Conservation (phyloP, 768 basidiomycete genomes). For the Leucocoprinus leucothites region DNA sequence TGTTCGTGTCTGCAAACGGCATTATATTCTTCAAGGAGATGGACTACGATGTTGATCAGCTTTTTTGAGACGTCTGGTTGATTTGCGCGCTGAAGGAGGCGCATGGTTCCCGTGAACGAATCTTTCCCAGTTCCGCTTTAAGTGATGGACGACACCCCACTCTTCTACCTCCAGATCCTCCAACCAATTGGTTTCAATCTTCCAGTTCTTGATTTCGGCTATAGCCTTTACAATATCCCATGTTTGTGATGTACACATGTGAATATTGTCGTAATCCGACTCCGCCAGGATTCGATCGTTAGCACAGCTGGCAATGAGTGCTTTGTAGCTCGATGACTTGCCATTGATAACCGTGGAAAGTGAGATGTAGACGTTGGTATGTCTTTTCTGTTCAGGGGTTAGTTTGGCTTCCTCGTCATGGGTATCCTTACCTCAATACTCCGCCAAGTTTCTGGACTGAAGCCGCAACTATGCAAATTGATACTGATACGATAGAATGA, state of each 20-base stretch:
- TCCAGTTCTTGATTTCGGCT: constrained; percentile 77
- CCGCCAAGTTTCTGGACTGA: constrained; percentile 73
- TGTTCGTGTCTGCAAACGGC: not conserved
- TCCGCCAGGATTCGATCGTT: constrained; percentile 77
- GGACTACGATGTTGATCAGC: constrained; percentile 4
- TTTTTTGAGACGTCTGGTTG: constrained; percentile 16
- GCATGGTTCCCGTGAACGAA: constrained; percentile 53
- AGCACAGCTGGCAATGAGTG: constrained; percentile 63
- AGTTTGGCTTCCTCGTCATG: not conserved
- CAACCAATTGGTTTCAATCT: constrained; percentile 59
- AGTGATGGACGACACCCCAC: constrained; percentile 64
- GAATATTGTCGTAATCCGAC: constrained; percentile 78
- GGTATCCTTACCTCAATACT: constrained; percentile 61
- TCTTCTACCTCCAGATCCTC: constrained; percentile 29
- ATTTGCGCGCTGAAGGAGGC: constrained; percentile 15
- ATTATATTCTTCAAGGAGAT: not conserved
- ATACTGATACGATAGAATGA: constrained; percentile 69
- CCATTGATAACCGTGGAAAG: constrained; percentile 84
- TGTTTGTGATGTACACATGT: constrained; percentile 52
- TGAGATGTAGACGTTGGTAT: constrained; percentile 82
- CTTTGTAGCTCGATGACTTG: constrained; percentile 58
- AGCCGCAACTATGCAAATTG: constrained; percentile 88
- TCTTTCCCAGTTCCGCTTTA: constrained; percentile 69
- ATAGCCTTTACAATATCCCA: constrained; percentile 78
- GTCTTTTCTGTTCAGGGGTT: constrained; percentile 45